Evolutionary conservation across 2,329 filamentous ascomycete species (phyloP).

Genomic region (Domatiomyces globalis): DNA sequence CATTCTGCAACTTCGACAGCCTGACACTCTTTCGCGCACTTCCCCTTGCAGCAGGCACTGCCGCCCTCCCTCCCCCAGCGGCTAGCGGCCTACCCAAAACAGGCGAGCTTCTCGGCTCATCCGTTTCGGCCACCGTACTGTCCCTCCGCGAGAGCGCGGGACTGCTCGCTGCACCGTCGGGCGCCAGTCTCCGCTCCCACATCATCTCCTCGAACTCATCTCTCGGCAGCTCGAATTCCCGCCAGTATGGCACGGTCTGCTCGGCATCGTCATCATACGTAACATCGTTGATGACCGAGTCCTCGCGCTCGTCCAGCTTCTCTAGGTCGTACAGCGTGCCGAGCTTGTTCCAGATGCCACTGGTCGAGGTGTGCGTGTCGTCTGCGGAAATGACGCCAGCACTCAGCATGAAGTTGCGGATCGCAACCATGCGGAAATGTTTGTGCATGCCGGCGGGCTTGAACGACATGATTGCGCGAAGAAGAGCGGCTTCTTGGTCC

Average conservation of each 20-base stretch:
- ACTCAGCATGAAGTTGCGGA: constrained; percentile 64
- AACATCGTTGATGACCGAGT: constrained; percentile 41
- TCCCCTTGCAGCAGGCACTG: background rate
- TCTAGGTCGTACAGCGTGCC: constrained; percentile 70
- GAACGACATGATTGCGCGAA: constrained; percentile 85
- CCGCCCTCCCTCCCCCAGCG: constrained; percentile 17
- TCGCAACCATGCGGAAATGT: constrained; percentile 81
- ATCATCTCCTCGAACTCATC: constrained; percentile 35
- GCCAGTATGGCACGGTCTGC: constrained; percentile 32
- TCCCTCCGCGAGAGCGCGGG: constrained; percentile 24
- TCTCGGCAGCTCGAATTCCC: constrained; percentile 51
- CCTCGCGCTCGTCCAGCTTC: constrained; percentile 69
- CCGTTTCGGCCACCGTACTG: constrained; percentile 35
- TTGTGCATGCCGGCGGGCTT: constrained; percentile 97
- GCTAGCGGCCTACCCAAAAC: constrained; percentile 1
- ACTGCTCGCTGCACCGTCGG: constrained; percentile 9
- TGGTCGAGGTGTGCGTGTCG: constrained; percentile 51
- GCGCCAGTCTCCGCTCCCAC: constrained; percentile 33
- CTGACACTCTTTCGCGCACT: constrained; percentile 11
- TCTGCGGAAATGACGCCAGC: constrained; percentile 62
- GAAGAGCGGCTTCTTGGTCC: constrained; percentile 81
- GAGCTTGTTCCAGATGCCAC: constrained; percentile 84
- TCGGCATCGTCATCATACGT: constrained; percentile 34
- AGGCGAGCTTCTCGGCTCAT: constrained; percentile 25
- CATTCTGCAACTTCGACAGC: constrained; percentile 28